Percentiles rank a stretch among this genome's conserved stretches.
These are phyloP conservation scores for Parmelia sp. DNA, from an alignment of 495 filamentous ascomycete species.

Conservation along the genomic window DNA sequence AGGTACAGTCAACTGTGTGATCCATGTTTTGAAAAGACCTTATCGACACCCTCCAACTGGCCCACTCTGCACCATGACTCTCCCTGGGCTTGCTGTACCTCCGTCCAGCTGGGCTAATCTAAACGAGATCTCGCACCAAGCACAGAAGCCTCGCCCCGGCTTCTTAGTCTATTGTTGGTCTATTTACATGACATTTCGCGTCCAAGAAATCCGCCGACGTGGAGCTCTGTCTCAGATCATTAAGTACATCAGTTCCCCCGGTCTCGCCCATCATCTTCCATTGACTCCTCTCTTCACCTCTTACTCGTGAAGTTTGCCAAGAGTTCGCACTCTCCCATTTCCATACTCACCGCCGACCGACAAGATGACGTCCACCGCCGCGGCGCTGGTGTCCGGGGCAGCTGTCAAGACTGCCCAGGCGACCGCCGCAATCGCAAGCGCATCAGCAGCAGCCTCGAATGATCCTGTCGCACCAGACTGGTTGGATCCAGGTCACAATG, in stretches of 20 bases:
- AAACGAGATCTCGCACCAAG: conserved; percentile 4
- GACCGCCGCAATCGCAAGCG: conserved; percentile 13
- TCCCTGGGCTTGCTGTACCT: neutral
- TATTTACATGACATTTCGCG: neutral
- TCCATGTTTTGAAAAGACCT: neutral
- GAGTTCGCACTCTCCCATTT: too few relatives aligned
- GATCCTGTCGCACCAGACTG: conserved; percentile 29
- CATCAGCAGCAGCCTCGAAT: conserved; percentile 14
- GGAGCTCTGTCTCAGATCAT: neutral
- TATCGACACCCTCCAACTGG: conserved; percentile 10
- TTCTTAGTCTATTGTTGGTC: neutral
- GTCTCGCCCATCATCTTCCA: neutral
- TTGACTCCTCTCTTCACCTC: too few relatives aligned
- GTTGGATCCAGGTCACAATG: conserved; percentile 49
- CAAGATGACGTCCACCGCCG: conserved; percentile 11
- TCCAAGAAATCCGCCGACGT: neutral
- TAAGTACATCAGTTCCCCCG: conserved; percentile 5
- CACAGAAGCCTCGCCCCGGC: neutral
- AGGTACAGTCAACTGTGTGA: conserved; percentile 17
- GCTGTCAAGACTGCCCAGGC: conserved; percentile 12
- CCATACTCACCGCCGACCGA: neutral
- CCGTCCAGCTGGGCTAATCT: conserved; percentile 5
- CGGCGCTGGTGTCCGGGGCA: conserved; percentile 5
- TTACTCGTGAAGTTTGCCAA: too few relatives aligned
- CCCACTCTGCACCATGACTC: neutral